phyloP scores from a whole-genome alignment of 2,329 filamentous ascomycete genomes.

The Phaeosphaeriaceae sp. region DNA sequence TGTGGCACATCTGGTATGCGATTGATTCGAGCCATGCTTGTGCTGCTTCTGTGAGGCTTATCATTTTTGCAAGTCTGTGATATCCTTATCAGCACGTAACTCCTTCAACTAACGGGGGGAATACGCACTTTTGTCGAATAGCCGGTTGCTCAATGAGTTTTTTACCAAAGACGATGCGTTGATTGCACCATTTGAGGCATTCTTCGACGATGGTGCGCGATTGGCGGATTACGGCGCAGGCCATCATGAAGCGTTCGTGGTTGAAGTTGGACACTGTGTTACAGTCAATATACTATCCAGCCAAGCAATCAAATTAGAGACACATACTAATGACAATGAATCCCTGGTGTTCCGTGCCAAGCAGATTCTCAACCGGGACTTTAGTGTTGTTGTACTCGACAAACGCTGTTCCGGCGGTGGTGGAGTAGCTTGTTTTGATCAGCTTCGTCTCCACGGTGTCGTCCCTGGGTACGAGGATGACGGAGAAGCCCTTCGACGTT shows the following conservation, averaged over 20 bases:
- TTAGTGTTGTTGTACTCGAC: constrained; percentile 87
- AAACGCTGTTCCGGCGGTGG: constrained; percentile 77
- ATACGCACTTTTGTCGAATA: constrained; percentile 73
- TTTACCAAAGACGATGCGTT: constrained; percentile 84
- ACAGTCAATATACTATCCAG: too few species aligned
- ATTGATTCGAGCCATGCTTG: constrained; percentile 86
- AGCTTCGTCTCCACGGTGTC: constrained; percentile 77
- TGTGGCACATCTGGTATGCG: constrained; percentile 86
- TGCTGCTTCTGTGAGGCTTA: constrained; percentile 78
- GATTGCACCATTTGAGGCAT: constrained; percentile 86
- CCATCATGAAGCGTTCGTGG: constrained; percentile 82
- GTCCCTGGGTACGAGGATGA: constrained; percentile 75
- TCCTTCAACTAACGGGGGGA: too few species aligned
- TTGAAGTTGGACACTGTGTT: constrained; percentile 77
- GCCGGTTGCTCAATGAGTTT: constrained; percentile 82
- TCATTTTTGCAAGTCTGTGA: constrained; percentile 81
- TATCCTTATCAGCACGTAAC: too few species aligned
- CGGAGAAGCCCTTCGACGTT: constrained; percentile 79
- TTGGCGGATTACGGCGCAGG: constrained; percentile 67
- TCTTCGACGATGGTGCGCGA: constrained; percentile 77
- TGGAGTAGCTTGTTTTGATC: constrained; percentile 83
- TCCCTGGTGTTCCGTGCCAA: constrained; percentile 85
- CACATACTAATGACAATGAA: constrained; percentile 72
- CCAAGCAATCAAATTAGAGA: too few species aligned
- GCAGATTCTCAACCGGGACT: constrained; percentile 77